Evolutionary conservation across 2,329 filamentous ascomycete genomes (phyloP).

Genomic region (Ascochyta pisi): DNA sequence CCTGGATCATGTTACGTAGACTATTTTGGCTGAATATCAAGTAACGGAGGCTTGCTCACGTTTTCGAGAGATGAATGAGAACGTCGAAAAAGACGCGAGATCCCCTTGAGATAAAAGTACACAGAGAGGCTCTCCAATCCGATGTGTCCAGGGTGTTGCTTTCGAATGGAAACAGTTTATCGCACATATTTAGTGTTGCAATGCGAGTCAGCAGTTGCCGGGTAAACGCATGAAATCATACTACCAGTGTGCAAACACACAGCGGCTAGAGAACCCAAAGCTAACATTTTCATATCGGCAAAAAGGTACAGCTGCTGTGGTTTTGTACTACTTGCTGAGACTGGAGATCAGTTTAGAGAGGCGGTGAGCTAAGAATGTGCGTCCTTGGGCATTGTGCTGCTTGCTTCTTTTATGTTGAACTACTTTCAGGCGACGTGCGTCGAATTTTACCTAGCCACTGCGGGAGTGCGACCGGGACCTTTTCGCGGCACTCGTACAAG

Average conservation of each 20-base stretch:
- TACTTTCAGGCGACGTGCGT: not conserved
- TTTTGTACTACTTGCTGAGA: not conserved
- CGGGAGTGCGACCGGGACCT: not conserved
- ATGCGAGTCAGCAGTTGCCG: not conserved
- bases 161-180: not conserved
- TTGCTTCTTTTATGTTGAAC: not conserved
- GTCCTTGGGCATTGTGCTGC: not conserved
- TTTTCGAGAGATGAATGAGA: not conserved
- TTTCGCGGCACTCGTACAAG: not conserved
- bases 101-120: no score
- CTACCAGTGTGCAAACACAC: not conserved
- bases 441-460: not conserved
- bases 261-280: not conserved
- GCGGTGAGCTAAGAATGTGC: not conserved
- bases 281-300: not conserved
- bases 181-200: not conserved
- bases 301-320: not conserved
- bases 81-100: not conserved
- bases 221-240: conserved; percentile 2
- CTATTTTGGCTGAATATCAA: no score
- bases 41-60: no score
- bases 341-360: not conserved
- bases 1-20: no score
- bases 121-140: no score
- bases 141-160: not conserved